Evolutionary conservation across 179 eudicot genomes (phyloP).

Genomic region (Silene vulgaris): DNA sequence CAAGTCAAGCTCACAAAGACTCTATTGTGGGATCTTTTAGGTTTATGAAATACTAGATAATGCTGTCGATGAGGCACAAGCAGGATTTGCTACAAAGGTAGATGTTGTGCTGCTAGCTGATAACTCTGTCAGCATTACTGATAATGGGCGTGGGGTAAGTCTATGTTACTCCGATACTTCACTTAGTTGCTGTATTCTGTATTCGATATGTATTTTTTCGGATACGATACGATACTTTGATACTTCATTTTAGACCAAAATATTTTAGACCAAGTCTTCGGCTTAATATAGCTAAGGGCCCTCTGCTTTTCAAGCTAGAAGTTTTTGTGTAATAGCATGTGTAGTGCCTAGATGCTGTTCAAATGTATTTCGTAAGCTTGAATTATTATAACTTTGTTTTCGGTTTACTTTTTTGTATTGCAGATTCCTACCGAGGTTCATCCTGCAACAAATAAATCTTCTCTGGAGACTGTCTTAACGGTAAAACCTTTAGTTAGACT

Average conservation of each 20-base stretch:
- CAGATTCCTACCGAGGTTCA: conserved; percentile 95
- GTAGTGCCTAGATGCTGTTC: background rate
- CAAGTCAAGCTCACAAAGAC: conserved; percentile 7
- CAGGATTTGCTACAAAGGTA: conserved; percentile 82
- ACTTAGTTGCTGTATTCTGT: no score
- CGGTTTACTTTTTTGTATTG: conserved; percentile 18
- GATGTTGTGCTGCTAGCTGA: conserved; percentile 67
- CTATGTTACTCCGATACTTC: no score
- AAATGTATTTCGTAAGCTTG: background rate
- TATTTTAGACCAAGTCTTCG: background rate
- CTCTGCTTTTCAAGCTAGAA: background rate
- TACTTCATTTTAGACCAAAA: no score
- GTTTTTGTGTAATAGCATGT: background rate
- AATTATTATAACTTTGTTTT: background rate
- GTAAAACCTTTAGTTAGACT: conserved; percentile 33
- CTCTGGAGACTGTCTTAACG: conserved; percentile 95
- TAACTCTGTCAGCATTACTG: conserved; percentile 78
- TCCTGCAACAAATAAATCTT: conserved; percentile 75
- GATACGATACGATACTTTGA: no score
- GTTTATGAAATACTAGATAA: conserved; percentile 94
- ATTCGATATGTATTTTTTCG: no score
- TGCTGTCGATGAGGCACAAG: conserved; percentile 93
- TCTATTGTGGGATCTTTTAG: conserved; percentile 32
- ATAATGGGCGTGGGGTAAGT: conserved; percentile 79
- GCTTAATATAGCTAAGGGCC: background rate